Conservation (phyloP, 2,329 filamentous ascomycete genomes). For the Aureobasidium sp. region DNA sequence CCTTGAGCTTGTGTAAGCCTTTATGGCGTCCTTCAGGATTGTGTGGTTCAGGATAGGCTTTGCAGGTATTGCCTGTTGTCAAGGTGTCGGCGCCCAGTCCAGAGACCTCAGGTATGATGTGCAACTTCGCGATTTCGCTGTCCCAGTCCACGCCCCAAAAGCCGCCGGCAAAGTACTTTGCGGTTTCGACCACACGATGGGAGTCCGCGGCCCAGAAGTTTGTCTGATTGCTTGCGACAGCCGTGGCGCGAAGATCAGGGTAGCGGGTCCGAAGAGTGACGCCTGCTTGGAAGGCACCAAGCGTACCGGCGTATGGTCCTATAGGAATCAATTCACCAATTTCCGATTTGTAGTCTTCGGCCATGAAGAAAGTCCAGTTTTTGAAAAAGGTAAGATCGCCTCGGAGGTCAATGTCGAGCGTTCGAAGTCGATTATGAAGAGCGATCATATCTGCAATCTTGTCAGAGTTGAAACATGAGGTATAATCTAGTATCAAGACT, state of each 20-base stretch:
- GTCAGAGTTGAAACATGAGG: background rate
- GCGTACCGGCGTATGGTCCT: constrained; percentile 48
- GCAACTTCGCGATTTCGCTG: constrained; percentile 30
- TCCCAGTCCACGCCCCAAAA: constrained; percentile 47
- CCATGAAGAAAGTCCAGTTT: constrained; percentile 47
- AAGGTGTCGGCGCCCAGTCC: constrained; percentile 46
- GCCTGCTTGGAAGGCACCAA: constrained; percentile 47
- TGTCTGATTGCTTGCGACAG: constrained; percentile 23
- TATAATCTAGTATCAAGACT: constrained; percentile 19
- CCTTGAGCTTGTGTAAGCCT: constrained; percentile 39
- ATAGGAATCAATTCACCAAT: constrained; percentile 45
- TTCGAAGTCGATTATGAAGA: constrained; percentile 40
- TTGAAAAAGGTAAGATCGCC: constrained; percentile 48
- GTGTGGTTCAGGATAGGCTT: constrained; percentile 29
- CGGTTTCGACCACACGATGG: constrained; percentile 47
- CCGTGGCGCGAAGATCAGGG: constrained; percentile 32
- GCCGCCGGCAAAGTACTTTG: constrained; percentile 45
- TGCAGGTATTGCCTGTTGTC: constrained; percentile 44
- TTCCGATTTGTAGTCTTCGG: constrained; percentile 35
- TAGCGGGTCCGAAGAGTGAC: constrained; percentile 48
- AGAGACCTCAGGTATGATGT: constrained; percentile 45
- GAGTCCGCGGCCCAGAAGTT: constrained; percentile 49
- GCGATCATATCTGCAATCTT: constrained; percentile 34
- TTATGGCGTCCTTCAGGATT: constrained; percentile 39
- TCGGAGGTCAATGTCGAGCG: constrained; percentile 32